Conservation (phyloP, 768 basidiomycete species). For the Phlegmacium glaucopus region DNA sequence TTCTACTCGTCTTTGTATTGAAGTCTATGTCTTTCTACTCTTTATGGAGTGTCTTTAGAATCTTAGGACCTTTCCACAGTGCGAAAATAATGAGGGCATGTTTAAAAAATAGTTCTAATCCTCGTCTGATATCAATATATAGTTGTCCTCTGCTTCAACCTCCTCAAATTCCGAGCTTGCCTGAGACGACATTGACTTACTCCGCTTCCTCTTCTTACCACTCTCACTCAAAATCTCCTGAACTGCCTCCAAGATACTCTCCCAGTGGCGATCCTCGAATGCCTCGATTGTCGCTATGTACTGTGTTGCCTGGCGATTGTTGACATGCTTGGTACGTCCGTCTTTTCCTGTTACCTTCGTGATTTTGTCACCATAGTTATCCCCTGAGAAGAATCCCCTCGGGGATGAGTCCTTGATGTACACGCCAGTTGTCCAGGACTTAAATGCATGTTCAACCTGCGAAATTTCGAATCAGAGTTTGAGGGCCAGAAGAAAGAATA, state of each 20-base stretch:
- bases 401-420: background rate
- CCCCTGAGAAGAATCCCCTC: slow-evolving; percentile 3
- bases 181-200: background rate
- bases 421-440: slow-evolving; percentile 3
- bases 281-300: no score
- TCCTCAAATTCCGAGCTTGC: background rate
- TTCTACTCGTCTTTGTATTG: background rate
- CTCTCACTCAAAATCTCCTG: background rate
- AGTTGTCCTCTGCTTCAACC: background rate
- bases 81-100: no score
- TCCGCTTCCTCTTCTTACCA: background rate
- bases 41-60: background rate
- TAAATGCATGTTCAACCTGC: no score
- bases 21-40: background rate
- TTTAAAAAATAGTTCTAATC: background rate
- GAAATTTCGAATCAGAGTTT: no score
- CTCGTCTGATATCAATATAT: slow-evolving; percentile 1
- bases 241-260: background rate
- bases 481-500: no score
- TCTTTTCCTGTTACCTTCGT: background rate
- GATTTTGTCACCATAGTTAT: slow-evolving; percentile 14
- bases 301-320: background rate
- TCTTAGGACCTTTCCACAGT: no score
- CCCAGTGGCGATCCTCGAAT: background rate
- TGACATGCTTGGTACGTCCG: background rate